Evolutionary conservation across 176 grass and related monocot species (phyloP), one percentile per base, ranked within the genome.

Genomic region (Musa itinerans): DNA sequence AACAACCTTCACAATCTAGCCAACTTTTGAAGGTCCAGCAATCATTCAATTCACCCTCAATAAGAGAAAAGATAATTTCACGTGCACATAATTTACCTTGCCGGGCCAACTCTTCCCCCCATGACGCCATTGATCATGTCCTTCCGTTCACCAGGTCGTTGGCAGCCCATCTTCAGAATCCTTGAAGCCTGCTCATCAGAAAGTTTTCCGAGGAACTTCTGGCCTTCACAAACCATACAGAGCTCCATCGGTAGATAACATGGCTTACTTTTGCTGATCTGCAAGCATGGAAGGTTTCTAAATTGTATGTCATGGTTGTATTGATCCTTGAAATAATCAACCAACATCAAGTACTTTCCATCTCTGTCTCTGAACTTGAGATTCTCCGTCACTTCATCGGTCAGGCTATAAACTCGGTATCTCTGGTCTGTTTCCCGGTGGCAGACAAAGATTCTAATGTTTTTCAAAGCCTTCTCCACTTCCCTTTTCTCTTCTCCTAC

Each of bases 281-380:
- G 93, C 77, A 96, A 85, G 89, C 93, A 96, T 16, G 93, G 93
- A 1, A 96, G 86, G 54, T 96, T 96, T 64, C 83, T 90, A 78
- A 96, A 92, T 90, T 90, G 79, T 74, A 96, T 96, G 73, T 96
- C 93, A 80, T 96, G 87, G 76, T 90, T 92, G 76, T 96, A 96
- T 11, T 96, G 89, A 83, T 89, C 87, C 79, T 79, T 90, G 74
- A 96, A 96, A 81, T 96, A 96, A 82, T 92, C 85, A 73, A 96
- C 81, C 56, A 96, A 77, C 76, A 75, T 90, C 77, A 85, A 76
- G 63, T 90, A 86, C 75, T 86, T 96, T 25, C 93, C 89, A 66
- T 81, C 89, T 74, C 89, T 84, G 74, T 96, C 93, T 51, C 81
- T 84, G 66, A 96, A 96, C 74, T 87, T 96, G n/a, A 96, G 87